Evolutionary conservation across 2,329 filamentous ascomycete species (phyloP), one percentile per base, ranked within the genome.

Genomic region (Xylariaceae sp.): DNA sequence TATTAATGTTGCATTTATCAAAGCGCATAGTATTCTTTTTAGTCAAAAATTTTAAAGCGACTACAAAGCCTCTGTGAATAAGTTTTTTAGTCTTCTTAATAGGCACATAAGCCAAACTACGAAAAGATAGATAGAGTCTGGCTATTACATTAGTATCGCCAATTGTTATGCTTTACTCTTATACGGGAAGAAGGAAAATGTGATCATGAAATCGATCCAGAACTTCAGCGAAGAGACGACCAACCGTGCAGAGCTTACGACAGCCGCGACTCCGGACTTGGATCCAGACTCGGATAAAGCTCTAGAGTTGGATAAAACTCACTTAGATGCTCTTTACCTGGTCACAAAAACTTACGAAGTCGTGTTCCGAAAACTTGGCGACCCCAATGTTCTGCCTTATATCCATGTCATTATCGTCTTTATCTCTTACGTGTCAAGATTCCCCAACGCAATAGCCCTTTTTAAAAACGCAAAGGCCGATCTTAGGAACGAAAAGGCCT

Each of bases 21-120:
- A 79, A 5, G 73, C 80, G 0, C 85, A 90, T 54, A 87, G 79
- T 0, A 76, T 86, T 7, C 69, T 89, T 0, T 89, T 89, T 45
- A 80, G 77, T 0, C 72, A 74, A 1, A 75, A 75, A 19, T 66
- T 71, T 1, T 59, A 69, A 1, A 75, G 82, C 0, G 72, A 71
- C 5, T 79, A 86, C 18, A 63, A 75, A 0, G 44, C 66, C 0
- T 73, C 77, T 0, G 70, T 73, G 14, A 54, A 68, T 0, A 73
- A 79, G 1, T 88, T 88, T 40, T 60, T 83, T 0, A 61, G 61
- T 0, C 65, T 76, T 0, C 69, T 92, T 0, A 78, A 86, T 51
- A 68, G 69, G 5, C 79, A 85, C 13, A 86, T 90, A 45, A 73
- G 70, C 0, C 69, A 75, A 1, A 71, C 72, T 0, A 71, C 76